phyloP scores from a whole-genome alignment of 495 filamentous ascomycete genomes.

The Aspergillus ellipticus region DNA sequence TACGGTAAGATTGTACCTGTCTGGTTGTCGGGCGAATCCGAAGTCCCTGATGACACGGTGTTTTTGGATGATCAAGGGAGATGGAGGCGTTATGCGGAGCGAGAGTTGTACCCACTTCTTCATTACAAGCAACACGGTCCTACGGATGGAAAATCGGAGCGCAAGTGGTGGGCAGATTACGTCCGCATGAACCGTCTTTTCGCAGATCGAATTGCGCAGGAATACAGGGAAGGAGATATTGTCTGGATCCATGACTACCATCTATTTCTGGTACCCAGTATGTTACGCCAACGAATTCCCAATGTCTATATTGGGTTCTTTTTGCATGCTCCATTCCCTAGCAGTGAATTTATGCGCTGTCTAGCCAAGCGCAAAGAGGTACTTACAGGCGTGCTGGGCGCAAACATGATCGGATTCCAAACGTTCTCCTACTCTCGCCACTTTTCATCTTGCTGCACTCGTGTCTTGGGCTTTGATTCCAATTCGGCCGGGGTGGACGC shows the following conservation, averaged over 20 bases:
- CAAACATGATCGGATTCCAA: conserved; percentile 91
- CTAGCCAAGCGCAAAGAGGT: conserved; percentile 82
- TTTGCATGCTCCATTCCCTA: conserved; percentile 88
- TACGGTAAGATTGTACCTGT: conserved; percentile 72
- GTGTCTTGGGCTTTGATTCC: conserved; percentile 81
- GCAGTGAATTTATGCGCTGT: conserved; percentile 87
- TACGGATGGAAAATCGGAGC: conserved; percentile 73
- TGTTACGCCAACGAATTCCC: conserved; percentile 75
- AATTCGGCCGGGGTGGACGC: conserved; percentile 77
- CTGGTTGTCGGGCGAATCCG: conserved; percentile 72
- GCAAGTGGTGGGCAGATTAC: conserved; percentile 86
- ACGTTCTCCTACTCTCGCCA: conserved; percentile 89
- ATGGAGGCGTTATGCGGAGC: conserved; percentile 86
- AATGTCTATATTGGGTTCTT: conserved; percentile 89
- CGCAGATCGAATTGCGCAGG: conserved; percentile 75
- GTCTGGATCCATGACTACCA: conserved; percentile 92
- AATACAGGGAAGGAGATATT: conserved; percentile 87
- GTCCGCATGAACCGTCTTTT: conserved; percentile 82
- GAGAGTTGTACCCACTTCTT: conserved; percentile 82
- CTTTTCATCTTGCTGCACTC: conserved; percentile 86
- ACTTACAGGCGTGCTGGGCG: conserved; percentile 78
- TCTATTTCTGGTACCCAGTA: conserved; percentile 77
- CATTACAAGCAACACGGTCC: conserved; percentile 92
- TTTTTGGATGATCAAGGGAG: conserved; percentile 70
- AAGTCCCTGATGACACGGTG: conserved; percentile 59